Percentiles rank a stretch among this genome's conserved stretches.
Conservation (phyloP, 495 filamentous ascomycete species). For the Penicillium desertorum region DNA sequence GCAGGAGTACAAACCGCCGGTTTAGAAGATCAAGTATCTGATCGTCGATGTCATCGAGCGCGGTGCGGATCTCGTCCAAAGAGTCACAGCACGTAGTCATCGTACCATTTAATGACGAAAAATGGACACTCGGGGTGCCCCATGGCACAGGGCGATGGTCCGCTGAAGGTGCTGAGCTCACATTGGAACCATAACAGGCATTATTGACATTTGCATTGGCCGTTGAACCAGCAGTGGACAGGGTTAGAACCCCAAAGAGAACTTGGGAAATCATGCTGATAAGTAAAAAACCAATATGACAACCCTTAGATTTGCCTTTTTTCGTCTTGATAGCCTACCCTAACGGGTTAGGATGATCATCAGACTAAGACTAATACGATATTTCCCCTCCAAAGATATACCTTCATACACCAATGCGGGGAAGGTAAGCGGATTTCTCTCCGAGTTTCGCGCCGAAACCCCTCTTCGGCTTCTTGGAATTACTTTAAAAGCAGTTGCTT, state of each 20-base stretch:
- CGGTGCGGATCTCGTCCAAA: conserved; percentile 3
- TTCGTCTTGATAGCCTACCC: background rate
- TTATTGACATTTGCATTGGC: background rate
- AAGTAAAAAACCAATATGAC: background rate
- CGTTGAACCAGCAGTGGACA: background rate
- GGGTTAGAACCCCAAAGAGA: background rate
- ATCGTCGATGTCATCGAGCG: conserved; percentile 6
- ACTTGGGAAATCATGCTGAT: background rate
- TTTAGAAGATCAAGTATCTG: background rate
- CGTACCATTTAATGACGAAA: conserved; percentile 9
- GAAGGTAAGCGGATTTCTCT: conserved; percentile 24
- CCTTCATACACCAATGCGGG: conserved; percentile 17
- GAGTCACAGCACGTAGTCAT: conserved; percentile 8
- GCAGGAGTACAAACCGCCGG: background rate
- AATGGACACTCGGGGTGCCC: conserved; percentile 10
- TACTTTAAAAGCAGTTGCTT: background rate
- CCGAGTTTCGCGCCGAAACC: conserved; percentile 19
- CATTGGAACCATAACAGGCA: conserved; percentile 6
- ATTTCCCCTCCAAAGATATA: background rate
- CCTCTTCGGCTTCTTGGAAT: conserved; percentile 8
- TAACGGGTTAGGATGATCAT: background rate
- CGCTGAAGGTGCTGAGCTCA: background rate
- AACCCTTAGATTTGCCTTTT: background rate
- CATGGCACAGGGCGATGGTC: conserved; percentile 9
- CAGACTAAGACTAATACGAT: background rate